These are phyloP conservation scores for Tetrapyrgos nigripes DNA, from an alignment of 1,284 basidiomycete genomes.

Conservation along the genomic window DNA sequence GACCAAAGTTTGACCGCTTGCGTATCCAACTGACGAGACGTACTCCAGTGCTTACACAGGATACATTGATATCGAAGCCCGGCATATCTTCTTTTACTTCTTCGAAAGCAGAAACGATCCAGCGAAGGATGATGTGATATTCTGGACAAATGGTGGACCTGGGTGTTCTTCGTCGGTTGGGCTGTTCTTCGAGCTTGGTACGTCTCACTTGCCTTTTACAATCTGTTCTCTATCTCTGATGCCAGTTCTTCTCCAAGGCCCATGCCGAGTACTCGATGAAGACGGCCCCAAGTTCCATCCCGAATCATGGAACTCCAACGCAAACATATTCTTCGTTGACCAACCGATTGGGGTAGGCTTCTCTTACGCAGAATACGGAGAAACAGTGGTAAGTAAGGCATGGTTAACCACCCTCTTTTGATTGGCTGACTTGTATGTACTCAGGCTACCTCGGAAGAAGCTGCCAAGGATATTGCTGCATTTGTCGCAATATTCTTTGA, in stretches of 20 bases:
- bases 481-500: slow-evolving; percentile 80
- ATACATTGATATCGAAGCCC: slow-evolving; percentile 73
- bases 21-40: slow-evolving; percentile 2
- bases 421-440: too few relatives aligned
- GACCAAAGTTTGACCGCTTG: background rate
- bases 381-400: slow-evolving; percentile 55
- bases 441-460: slow-evolving; percentile 68
- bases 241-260: slow-evolving; percentile 40
- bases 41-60: slow-evolving; percentile 41
- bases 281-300: slow-evolving; percentile 58
- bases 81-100: slow-evolving; percentile 87
- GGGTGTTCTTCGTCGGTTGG: slow-evolving; percentile 63
- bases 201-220: background rate
- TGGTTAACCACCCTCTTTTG: slow-evolving; percentile 25
- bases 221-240: background rate
- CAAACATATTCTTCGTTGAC: slow-evolving; percentile 77
- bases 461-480: slow-evolving; percentile 70
- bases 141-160: slow-evolving; percentile 39
- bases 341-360: slow-evolving; percentile 72
- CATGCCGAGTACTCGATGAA: slow-evolving; percentile 53
- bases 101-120: slow-evolving; percentile 73
- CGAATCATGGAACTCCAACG: slow-evolving; percentile 72
- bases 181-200: slow-evolving; percentile 71
- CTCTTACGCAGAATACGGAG: slow-evolving; percentile 76
- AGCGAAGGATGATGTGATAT: slow-evolving; percentile 18